phyloP scores from a whole-genome alignment of 140 eudicot species.

The Oenanthe javanica region DNA sequence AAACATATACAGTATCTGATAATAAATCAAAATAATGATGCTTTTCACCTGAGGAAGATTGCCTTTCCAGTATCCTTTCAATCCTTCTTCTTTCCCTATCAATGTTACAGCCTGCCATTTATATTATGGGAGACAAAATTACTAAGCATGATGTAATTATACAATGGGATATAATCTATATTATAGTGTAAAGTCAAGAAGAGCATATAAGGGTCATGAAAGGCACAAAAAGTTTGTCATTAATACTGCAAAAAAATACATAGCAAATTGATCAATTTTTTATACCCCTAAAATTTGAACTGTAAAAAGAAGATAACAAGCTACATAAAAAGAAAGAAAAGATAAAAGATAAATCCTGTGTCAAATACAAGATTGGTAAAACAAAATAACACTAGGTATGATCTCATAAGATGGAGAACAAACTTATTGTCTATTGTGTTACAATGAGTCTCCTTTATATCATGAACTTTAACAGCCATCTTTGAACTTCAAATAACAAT shows the following conservation, averaged over 20 bases:
- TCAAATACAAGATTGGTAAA: background rate
- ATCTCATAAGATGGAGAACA: background rate
- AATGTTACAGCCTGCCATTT: slow-evolving; percentile 59
- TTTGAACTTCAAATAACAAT: background rate
- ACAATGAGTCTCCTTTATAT: background rate
- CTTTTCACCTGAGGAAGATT: slow-evolving; percentile 86
- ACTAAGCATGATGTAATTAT: background rate
- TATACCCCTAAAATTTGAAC: background rate
- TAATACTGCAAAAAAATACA: background rate
- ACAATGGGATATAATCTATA: background rate
- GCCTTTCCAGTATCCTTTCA: slow-evolving; percentile 99
- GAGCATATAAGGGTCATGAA: background rate
- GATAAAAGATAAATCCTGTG: background rate
- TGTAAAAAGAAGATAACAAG: background rate
- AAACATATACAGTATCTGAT: background rate
- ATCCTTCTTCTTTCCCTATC: slow-evolving; percentile 70
- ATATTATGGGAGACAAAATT: slow-evolving; percentile 16
- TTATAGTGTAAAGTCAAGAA: background rate
- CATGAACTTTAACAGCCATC: background rate
- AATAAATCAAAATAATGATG: slow-evolving; percentile 4
- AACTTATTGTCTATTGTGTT: background rate
- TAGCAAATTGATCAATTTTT: background rate
- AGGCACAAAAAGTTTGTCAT: background rate
- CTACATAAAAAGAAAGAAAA: background rate
- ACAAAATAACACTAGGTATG: background rate